These are phyloP conservation scores for Enterocytospora artemiae DNA, from an alignment of 371 early-diverging fungal genomes.

Conservation along the genomic window DNA sequence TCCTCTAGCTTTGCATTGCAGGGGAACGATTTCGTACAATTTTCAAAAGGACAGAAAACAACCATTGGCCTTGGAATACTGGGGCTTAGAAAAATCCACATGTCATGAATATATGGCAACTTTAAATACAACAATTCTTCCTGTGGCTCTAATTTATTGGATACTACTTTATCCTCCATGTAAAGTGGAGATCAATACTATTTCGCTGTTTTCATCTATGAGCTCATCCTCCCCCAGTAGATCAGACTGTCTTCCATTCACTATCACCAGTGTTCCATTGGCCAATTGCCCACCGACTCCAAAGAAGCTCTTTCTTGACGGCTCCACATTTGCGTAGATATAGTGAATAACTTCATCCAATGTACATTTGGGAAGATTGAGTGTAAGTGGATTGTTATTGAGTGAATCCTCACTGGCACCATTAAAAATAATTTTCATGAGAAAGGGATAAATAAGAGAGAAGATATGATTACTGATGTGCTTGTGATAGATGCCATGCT, in stretches of 20 bases:
- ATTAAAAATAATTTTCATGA: constrained; percentile 34
- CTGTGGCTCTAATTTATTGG: too few species aligned
- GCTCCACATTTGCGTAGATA: constrained; percentile 5
- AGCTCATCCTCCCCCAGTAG: constrained; percentile 12
- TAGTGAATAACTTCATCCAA: constrained; percentile 19
- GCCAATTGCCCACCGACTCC: constrained; percentile 11
- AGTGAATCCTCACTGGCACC: constrained; percentile 19
- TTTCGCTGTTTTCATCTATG: constrained; percentile 10
- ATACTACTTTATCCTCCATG: constrained; percentile 49
- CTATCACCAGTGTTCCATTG: constrained; percentile 31
- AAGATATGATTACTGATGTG: background rate
- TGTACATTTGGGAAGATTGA: constrained; percentile 2
- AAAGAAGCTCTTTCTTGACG: constrained; percentile 16
- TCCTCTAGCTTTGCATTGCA: constrained; percentile 26
- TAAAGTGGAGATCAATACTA: constrained; percentile 34
- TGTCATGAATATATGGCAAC: background rate
- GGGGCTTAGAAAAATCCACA: too few species aligned
- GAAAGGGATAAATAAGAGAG: background rate
- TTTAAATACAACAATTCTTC: too few species aligned
- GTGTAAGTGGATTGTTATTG: constrained; percentile 12
- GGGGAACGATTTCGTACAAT: constrained; percentile 28
- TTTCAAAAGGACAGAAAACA: constrained; percentile 12
- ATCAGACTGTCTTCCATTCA: constrained; percentile 41
- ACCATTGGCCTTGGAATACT: too few species aligned
- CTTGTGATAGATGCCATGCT: background rate